Percentiles rank a stretch among this genome's conserved stretches.
Evolutionary conservation across 1,284 basidiomycete genomes (phyloP).

Genomic region (Phenoliferia sp.): DNA sequence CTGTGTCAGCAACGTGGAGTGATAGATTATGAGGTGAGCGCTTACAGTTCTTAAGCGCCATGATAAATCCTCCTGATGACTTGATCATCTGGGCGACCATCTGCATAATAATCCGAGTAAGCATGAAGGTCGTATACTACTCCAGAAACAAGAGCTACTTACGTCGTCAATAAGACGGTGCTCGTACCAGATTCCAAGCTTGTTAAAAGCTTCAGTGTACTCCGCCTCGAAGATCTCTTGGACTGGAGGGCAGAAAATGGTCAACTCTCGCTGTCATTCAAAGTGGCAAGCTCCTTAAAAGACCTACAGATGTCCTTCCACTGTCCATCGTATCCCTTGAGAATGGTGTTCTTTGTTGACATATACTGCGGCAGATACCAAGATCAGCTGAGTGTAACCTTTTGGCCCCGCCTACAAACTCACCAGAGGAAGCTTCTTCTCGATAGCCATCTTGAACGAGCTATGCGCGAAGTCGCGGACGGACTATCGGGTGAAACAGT

Average conservation of each 20-base stretch:
- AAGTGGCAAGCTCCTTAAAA: background rate
- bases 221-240: constrained; percentile 46
- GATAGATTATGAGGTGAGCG: background rate
- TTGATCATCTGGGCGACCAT: constrained; percentile 99
- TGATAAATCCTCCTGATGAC: constrained; percentile 91
- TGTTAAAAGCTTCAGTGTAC: constrained; percentile 80
- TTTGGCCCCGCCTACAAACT: constrained; percentile 16
- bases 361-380: constrained; percentile 59
- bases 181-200: constrained; percentile 87
- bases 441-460: constrained; percentile 96
- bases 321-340: constrained; percentile 93
- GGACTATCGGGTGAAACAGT: constrained; percentile 50
- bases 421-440: constrained; percentile 82
- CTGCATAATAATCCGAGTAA: constrained; percentile 61
- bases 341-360: constrained; percentile 96
- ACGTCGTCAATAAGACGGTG: constrained; percentile 65
- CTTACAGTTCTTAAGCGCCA: constrained; percentile 70
- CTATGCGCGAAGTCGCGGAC: constrained; percentile 94
- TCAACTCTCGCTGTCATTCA: constrained; percentile 1
- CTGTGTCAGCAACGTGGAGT: background rate
- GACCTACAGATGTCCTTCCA: constrained; percentile 98
- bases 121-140: background rate
- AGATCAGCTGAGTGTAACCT: background rate
- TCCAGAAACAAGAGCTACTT: background rate
- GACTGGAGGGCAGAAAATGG: constrained; percentile 36